A percentile compares a stretch with the other conserved stretches of the same genome.
Conservation (phyloP, 108 stramenopile genomes). For the Fragilaria crotonensis region DNA sequence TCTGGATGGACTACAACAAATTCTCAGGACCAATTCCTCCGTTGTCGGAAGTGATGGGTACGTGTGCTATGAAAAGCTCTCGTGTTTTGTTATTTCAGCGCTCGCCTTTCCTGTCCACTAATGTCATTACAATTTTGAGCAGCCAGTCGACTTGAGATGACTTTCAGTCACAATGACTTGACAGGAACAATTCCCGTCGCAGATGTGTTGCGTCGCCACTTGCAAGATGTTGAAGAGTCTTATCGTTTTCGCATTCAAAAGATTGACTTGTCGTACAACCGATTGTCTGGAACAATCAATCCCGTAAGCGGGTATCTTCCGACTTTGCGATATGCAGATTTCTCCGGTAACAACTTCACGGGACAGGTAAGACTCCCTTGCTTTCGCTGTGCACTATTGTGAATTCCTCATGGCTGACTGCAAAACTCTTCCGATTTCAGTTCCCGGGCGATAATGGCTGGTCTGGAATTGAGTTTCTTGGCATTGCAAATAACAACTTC, state of each 20-base stretch:
- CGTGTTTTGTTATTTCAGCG: neutral
- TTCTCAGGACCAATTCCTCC: constrained; percentile 20
- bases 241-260: constrained; percentile 6
- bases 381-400: no score
- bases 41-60: neutral
- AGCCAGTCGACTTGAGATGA: neutral
- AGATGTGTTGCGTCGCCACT: constrained; percentile 4
- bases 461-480: neutral
- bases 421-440: no score
- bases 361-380: constrained; percentile 9
- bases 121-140: neutral
- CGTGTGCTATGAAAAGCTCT: neutral
- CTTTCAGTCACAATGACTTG: constrained; percentile 17
- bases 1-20: constrained; percentile 11
- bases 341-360: constrained; percentile 17
- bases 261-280: constrained; percentile 13
- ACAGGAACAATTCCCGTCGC: constrained; percentile 30
- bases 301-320: constrained; percentile 9
- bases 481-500: neutral
- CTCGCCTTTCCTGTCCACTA: neutral
- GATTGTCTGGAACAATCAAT: constrained; percentile 10
- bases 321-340: constrained; percentile 13
- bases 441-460: neutral
- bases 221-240: constrained; percentile 3
- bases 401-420: no score